phyloP scores from a whole-genome alignment of 2,329 filamentous ascomycete species.

The Hymenoscyphus infarciens region DNA sequence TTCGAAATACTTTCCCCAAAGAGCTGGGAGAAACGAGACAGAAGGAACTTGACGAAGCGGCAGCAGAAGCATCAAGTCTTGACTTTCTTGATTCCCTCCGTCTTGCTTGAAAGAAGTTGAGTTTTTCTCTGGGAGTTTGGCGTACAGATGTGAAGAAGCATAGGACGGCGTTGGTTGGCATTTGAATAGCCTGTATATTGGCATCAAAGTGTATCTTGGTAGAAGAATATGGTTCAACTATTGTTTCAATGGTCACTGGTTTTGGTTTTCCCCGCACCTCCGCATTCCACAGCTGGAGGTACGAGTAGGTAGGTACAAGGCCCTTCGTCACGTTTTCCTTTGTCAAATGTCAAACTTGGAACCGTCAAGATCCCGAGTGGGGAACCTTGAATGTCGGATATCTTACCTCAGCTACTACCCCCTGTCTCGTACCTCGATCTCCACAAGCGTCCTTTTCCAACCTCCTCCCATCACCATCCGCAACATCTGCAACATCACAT shows the following conservation, averaged over 20 bases:
- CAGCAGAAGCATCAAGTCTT: slow-evolving; percentile 29
- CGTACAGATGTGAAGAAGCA: not conserved
- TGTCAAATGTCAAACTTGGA: not conserved
- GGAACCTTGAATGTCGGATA: not conserved
- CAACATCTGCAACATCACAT: slow-evolving; percentile 18
- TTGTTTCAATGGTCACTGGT: not conserved
- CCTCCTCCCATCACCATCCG: slow-evolving; percentile 13
- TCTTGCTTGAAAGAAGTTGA: slow-evolving; percentile 15
- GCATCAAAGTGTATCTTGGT: not conserved
- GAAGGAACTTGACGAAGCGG: slow-evolving; percentile 18
- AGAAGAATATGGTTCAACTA: not conserved
- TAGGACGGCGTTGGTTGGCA: not conserved
- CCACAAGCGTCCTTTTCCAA: slow-evolving; percentile 19
- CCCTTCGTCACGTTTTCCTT: not conserved
- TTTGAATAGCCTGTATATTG: not conserved
- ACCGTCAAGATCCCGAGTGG: not conserved
- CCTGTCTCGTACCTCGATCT: slow-evolving; percentile 11
- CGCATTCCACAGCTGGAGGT: not conserved
- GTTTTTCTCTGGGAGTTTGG: not conserved
- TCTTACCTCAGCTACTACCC: slow-evolving; percentile 2
- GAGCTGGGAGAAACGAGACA: slow-evolving; percentile 20
- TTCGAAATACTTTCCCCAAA: slow-evolving; percentile 25
- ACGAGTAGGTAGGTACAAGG: not conserved
- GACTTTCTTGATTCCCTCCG: slow-evolving; percentile 26
- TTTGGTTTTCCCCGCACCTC: not conserved